Percentiles rank a stretch among this genome's conserved stretches.
These are phyloP conservation scores for Pythium grandisporangium DNA, from an alignment of 352 stramenopile species.

Conservation along the genomic window DNA sequence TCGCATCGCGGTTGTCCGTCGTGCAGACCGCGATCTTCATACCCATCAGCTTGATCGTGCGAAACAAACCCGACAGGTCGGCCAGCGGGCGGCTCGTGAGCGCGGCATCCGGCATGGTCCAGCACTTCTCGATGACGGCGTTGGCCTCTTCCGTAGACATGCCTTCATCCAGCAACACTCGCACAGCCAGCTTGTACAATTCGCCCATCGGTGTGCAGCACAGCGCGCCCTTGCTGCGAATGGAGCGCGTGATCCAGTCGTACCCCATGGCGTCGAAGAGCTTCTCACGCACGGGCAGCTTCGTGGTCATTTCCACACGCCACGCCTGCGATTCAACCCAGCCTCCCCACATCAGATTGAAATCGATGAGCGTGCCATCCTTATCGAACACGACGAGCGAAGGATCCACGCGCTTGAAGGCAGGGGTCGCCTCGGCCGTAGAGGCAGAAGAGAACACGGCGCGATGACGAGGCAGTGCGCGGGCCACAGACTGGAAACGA, in stretches of 20 bases:
- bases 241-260: conserved; percentile 74
- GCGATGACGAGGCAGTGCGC: background rate
- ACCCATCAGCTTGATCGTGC: conserved; percentile 73
- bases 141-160: conserved; percentile 54
- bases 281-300: conserved; percentile 69
- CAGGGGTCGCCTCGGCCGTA: too few species aligned
- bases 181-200: conserved; percentile 74
- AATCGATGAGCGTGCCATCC: conserved; percentile 87
- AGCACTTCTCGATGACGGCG: conserved; percentile 63
- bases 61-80: conserved; percentile 72
- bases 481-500: background rate
- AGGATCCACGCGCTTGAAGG: conserved; percentile 17
- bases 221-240: conserved; percentile 73
- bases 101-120: conserved; percentile 76
- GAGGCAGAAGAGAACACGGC: conserved; percentile 4
- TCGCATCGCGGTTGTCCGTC: conserved; percentile 75
- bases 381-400: conserved; percentile 86
- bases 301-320: conserved; percentile 80
- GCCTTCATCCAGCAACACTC: conserved; percentile 63
- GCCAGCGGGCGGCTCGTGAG: conserved; percentile 58
- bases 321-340: conserved; percentile 82
- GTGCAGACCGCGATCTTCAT: conserved; percentile 88
- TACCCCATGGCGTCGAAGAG: conserved; percentile 84
- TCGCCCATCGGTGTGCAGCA: conserved; percentile 82
- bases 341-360: conserved; percentile 85